Conservation (phyloP, 2,329 filamentous ascomycete genomes). For the Fusarium mundagurra region DNA sequence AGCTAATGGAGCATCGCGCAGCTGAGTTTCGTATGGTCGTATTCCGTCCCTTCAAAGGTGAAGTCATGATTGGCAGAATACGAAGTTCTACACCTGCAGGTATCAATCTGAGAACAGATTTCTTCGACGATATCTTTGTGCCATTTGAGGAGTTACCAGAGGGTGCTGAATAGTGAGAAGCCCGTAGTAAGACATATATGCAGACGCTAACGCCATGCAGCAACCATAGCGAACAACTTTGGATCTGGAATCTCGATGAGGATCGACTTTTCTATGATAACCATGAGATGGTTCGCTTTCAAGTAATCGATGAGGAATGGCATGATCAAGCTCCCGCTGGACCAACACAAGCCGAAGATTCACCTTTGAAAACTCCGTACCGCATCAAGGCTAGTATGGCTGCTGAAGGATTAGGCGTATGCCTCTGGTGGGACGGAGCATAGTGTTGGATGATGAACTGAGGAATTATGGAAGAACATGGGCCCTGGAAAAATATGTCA, state of each 20-base stretch:
- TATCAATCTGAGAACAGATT: constrained; percentile 84
- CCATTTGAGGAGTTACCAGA: constrained; percentile 78
- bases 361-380: constrained; percentile 75
- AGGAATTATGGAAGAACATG: constrained; percentile 1
- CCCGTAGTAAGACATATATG: no score
- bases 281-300: constrained; percentile 87
- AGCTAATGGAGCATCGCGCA: constrained; percentile 6
- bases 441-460: constrained; percentile 22
- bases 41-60: constrained; percentile 94
- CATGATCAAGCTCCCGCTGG: constrained; percentile 83
- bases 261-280: constrained; percentile 86
- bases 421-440: constrained; percentile 69
- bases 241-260: constrained; percentile 83
- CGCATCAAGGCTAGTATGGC: constrained; percentile 73
- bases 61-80: constrained; percentile 88
- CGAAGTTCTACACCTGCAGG: constrained; percentile 76
- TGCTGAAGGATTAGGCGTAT: constrained; percentile 68
- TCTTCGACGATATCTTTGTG: constrained; percentile 93
- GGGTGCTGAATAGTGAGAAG: constrained; percentile 74
- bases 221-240: constrained; percentile 79
- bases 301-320: constrained; percentile 90
- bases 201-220: constrained; percentile 52
- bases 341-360: constrained; percentile 69
- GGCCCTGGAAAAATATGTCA: constrained; percentile 27
- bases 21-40: constrained; percentile 94